A percentile compares a stretch with the other conserved stretches of the same genome.
Evolutionary conservation across 2,329 filamentous ascomycete species (phyloP).

Genomic region (Talaromyces sp.): DNA sequence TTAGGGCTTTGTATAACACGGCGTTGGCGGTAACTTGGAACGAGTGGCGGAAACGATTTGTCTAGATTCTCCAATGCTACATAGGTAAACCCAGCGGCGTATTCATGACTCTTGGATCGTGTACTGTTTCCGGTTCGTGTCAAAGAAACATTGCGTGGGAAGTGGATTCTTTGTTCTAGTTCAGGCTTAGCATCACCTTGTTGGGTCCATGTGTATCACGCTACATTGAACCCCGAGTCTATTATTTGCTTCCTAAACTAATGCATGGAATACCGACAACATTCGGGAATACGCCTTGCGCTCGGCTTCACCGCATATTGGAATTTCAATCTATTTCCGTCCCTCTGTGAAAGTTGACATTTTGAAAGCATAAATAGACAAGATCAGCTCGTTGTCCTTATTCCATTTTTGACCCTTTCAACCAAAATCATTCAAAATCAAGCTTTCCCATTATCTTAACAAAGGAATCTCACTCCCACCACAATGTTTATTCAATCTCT

Average conservation of each 20-base stretch:
- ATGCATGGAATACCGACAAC: background rate
- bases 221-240: background rate
- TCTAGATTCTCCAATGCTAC: background rate
- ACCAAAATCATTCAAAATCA: background rate
- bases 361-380: background rate
- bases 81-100: background rate
- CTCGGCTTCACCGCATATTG: background rate
- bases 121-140: background rate
- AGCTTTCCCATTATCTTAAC: background rate
- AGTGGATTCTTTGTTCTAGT: background rate
- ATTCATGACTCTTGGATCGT: background rate
- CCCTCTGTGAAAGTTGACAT: background rate
- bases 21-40: background rate
- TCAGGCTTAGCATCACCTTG: background rate
- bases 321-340: background rate
- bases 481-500: constrained; percentile 4
- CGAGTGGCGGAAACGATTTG: background rate
- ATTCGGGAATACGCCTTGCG: background rate
- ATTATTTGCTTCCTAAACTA: background rate
- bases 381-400: background rate
- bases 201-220: background rate
- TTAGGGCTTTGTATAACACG: background rate
- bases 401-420: background rate
- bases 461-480: background rate
- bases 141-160: background rate